Evolutionary conservation across 179 eudicot species (phyloP).

Genomic region (Vitellaria paradoxa): DNA sequence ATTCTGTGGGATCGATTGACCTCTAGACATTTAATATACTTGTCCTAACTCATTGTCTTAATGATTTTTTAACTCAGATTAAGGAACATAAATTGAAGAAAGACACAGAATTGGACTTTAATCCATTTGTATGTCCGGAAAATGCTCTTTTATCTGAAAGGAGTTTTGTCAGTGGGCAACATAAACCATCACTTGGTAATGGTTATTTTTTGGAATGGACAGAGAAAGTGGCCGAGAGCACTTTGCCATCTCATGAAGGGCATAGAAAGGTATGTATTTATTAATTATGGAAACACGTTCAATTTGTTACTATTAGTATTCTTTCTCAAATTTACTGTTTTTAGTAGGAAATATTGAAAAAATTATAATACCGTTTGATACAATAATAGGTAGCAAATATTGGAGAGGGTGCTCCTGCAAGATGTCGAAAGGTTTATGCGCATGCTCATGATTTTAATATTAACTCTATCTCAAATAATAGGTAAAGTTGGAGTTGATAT

Average conservation of each 20-base stretch:
- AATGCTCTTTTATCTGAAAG: slow-evolving; percentile 37
- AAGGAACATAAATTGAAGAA: slow-evolving; percentile 40
- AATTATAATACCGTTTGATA: slow-evolving; percentile 15
- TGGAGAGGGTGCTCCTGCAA: slow-evolving; percentile 35
- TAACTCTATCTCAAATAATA: slow-evolving; percentile 50
- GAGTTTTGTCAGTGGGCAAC: slow-evolving; percentile 31
- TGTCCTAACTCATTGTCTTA: slow-evolving; percentile 7
- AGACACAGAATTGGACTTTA: slow-evolving; percentile 36
- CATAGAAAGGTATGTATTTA: slow-evolving; percentile 22
- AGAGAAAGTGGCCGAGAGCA: slow-evolving; percentile 19
- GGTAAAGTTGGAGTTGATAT: slow-evolving; percentile 24
- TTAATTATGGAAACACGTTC: not conserved
- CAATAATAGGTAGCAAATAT: slow-evolving; percentile 31
- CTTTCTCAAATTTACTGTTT: not conserved
- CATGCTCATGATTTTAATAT: slow-evolving; percentile 55
- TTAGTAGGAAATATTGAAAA: not conserved
- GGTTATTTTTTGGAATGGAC: slow-evolving; percentile 38
- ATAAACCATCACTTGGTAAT: slow-evolving; percentile 27
- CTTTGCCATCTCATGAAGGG: slow-evolving; percentile 21
- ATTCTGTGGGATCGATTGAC: not conserved
- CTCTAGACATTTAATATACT: not conserved
- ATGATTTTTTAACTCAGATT: slow-evolving; percentile 30
- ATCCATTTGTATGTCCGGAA: slow-evolving; percentile 33
- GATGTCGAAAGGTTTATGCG: slow-evolving; percentile 49
- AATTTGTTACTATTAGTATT: not conserved